Evolutionary conservation across 202 grass and related monocot species (phyloP), one percentile per base, ranked within the genome.

Genomic region (Panicum hallii): DNA sequence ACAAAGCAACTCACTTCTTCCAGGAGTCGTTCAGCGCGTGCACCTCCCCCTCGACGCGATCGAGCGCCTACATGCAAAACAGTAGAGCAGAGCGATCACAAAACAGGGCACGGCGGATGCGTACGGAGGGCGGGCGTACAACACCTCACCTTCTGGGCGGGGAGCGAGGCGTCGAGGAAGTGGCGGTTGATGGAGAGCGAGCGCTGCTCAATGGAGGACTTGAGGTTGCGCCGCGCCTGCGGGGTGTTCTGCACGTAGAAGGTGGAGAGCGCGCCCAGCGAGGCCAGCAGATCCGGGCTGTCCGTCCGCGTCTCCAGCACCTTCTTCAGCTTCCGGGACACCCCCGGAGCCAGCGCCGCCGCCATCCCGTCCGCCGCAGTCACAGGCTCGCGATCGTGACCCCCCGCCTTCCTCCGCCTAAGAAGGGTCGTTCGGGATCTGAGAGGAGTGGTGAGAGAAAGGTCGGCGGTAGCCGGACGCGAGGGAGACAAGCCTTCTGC

Each of bases 291-390:
- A 89, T 99, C 97, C 55, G 93, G 90, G 82, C 71, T 96, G 61
- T 99, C 93, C 16, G 90, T 96, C 72, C 93, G 97, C 75, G 97
- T 99, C 79, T 99, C 97, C 54, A 99, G 81, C 77, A 99, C 93
- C 93, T 99, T 99, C 93, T 94, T 99, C 85, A 96, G 85, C 91
- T 94, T 99, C 90, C 93, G 82, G 49, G 97, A 93, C 40, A 99
- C 80, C 32, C 97, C 97, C 41, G 93, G 93, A 48, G 90, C 93
- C 58, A 99, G 67, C 55, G 86, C 81, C 53, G 79, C 82, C 82
- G 85, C 79, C 90, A 88, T 95, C 32, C n/a, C 48, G 46, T 53
- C 47, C 36, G 34, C 63, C 32, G 36, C 87, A 14, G 57, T 14
- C 67, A 17, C 23, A 34, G 61, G 54, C 4, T 75, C 14, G 52